A percentile compares a stretch with the other conserved stretches of the same genome.
Conservation (phyloP, 2,329 filamentous ascomycete genomes). For the Neofusicoccum kwambonambiense region DNA sequence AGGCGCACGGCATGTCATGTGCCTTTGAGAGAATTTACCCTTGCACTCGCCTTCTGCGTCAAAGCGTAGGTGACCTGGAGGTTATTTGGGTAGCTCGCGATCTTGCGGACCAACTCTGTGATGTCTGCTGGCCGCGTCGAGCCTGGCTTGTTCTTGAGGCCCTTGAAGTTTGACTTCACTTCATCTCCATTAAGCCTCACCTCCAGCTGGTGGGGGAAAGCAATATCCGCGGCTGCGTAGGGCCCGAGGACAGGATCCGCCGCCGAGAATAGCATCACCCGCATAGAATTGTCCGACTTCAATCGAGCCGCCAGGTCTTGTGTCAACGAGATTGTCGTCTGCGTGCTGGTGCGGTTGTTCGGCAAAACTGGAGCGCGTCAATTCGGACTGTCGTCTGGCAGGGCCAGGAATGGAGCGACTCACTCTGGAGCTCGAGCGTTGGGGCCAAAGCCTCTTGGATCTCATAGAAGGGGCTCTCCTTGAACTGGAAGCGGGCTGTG, state of each 20-base stretch:
- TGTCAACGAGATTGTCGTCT: slow-evolving; percentile 59
- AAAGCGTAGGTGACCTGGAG: slow-evolving; percentile 89
- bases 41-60: slow-evolving; percentile 66
- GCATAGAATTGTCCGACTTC: slow-evolving; percentile 59
- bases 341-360: slow-evolving; percentile 57
- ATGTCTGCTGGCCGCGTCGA: slow-evolving; percentile 93
- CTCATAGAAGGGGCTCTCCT: slow-evolving; percentile 81
- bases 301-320: slow-evolving; percentile 56
- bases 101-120: slow-evolving; percentile 70
- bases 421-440: slow-evolving; percentile 71
- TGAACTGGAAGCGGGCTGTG: slow-evolving; percentile 57
- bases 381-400: background rate
- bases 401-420: slow-evolving; percentile 28
- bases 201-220: slow-evolving; percentile 91
- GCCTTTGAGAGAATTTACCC: slow-evolving; percentile 22
- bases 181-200: slow-evolving; percentile 86
- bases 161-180: slow-evolving; percentile 88
- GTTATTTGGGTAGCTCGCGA: slow-evolving; percentile 70
- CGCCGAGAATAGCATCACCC: slow-evolving; percentile 82
- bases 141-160: slow-evolving; percentile 92
- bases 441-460: slow-evolving; percentile 64
- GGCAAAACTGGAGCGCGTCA: slow-evolving; percentile 52
- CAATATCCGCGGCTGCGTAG: slow-evolving; percentile 60
- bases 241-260: slow-evolving; percentile 48
- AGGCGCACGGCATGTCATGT: background rate